Evolutionary conservation across 257 asterid species (phyloP), one percentile per base, ranked within the genome.

Genomic region (Plectranthus barbatus): DNA sequence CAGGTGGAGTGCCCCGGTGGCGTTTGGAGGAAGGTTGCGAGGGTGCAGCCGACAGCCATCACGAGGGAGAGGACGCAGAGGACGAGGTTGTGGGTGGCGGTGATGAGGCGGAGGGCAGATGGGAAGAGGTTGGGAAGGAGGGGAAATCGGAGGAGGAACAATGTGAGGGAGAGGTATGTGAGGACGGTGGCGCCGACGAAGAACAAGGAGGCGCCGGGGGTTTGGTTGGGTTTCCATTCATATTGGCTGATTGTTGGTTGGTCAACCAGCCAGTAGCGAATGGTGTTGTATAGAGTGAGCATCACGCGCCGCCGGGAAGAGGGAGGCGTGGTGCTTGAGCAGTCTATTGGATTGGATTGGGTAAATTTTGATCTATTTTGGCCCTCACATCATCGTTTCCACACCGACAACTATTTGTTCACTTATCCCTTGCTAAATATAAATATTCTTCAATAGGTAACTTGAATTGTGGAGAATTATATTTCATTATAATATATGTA

Each of bases 41-140:
- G 88, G 21, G 84, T 67, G 83, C 87, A 74, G 40, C 90, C 95
- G 41, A 79, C 60, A 77, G 90, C 89, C 98, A 91, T 85, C 52
- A 60, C 19, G 71, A 82, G 72, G 70, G 98, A 91, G 77, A 88
- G 86, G 74, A 85, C 67, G 79, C 76, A 79, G 63, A 91, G 95
- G 71, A 64, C 52, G 62, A 87, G 85, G 84, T 64, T 91, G 87
- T 91, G 96, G 70, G 44, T 62, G 84, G 87, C 82, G 80, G 91
- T 78, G 76, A 84, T 60, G 77, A 65, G 74, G 82, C 95, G 95
- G 80, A 91, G 91, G 46, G 66, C 34, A 79, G 81, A 14, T 59
- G 87, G 1, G 80, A 76, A 70, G 59, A 79, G 64, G 45, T 79
- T 36, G 33, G 81, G 84, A 42, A 67, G 77, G 69, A 60, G 26